Evolutionary conservation across 345 rosid species (phyloP), one percentile per base, ranked within the genome.

Genomic region (Citropsis articulata): DNA sequence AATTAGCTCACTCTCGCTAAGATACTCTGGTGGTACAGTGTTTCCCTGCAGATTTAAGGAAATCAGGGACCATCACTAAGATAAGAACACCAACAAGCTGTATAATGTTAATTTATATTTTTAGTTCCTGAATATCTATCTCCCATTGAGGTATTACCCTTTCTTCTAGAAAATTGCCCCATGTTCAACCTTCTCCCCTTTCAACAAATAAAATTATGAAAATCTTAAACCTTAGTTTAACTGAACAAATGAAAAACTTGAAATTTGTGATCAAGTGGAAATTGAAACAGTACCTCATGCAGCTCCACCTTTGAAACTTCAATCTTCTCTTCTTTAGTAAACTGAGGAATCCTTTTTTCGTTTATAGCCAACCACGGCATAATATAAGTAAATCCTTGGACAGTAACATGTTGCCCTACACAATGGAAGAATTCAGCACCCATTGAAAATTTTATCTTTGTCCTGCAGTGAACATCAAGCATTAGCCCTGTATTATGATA

Each of bases 1-100:
- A 87, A 95, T 95, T 77, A 95, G 88, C 89, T 93, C 98, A 86
- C 98, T 95, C 86, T 95, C 98, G 71, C 88, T 95, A 66, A 95
- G 98, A 83, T 84, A 91, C 85, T 92, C 95, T 4, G 98, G 98
- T 68, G 98, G 93, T 24, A 70, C 81, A 76, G 98, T 95, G 35
- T 82, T 83, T 10, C 98, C 98, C 98, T 95, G 82, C 53, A 81
- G 30, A 80, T 72, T 77, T 75, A 72, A 65, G 66, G 77, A 80
- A 70, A 36, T 62, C 42, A 36, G 69, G 59, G 75, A 80, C 40
- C 77, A 78, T 38, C 24, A 73, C 16, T 9, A 60, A 61, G 50
- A 56, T 42, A 60, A 66, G 69, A 48, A 71, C 12, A 50, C 75
- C 6, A 76, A 40, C 12, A 72, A 57, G 27, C 12, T 33, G 40